A percentile compares a stretch with the other conserved stretches of the same genome.
Conservation (phyloP, 441 rosid genomes). For the Populus hybrid region DNA sequence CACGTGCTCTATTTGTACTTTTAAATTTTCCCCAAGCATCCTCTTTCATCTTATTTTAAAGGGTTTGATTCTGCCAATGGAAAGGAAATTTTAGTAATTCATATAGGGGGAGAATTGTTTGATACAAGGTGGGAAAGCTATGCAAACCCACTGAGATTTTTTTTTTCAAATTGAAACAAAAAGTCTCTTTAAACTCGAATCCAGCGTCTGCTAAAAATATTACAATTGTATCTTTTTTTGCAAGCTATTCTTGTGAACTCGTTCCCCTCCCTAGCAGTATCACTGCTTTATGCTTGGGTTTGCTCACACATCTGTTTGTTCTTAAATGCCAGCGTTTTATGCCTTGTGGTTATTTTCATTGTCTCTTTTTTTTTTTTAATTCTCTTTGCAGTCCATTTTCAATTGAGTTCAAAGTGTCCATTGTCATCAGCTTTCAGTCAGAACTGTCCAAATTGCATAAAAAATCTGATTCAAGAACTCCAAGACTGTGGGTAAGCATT, state of each 20-base stretch:
- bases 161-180: no score
- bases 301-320: background rate
- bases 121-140: background rate
- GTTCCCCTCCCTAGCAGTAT: no score
- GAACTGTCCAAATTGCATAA: constrained; percentile 59
- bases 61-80: no score
- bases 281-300: background rate
- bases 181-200: no score
- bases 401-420: constrained; percentile 70
- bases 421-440: constrained; percentile 67
- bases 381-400: constrained; percentile 68
- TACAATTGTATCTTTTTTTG: no score
- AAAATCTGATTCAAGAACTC: constrained; percentile 79
- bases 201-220: no score
- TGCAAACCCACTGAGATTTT: background rate
- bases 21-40: background rate
- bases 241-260: no score
- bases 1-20: background rate
- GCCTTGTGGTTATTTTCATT: background rate
- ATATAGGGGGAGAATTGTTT: background rate
- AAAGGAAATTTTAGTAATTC: background rate
- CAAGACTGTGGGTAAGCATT: constrained; percentile 80
- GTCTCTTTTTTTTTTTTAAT: constrained; percentile 2
- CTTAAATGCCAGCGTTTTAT: background rate
- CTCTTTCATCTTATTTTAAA: no score